A percentile compares a stretch with the other conserved stretches of the same genome.
Conservation (phyloP, 2,329 filamentous ascomycete genomes). For the Dactylellina cionopaga region DNA sequence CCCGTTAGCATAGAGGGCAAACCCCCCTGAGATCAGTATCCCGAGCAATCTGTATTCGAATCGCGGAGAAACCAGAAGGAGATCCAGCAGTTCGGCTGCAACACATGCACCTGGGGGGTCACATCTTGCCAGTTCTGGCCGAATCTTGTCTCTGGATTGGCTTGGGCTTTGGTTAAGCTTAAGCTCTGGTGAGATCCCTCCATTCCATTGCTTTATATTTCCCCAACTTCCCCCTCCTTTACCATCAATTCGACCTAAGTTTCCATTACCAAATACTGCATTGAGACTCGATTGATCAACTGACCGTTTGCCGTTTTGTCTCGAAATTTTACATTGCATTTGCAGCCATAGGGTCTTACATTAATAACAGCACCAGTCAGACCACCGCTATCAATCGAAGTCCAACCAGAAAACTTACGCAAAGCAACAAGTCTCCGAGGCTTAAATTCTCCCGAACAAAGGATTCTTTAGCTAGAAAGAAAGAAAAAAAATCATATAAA, state of each 20-base stretch:
- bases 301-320: constrained; percentile 29
- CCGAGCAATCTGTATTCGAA: constrained; percentile 15
- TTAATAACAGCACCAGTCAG: not conserved
- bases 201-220: constrained; percentile 23
- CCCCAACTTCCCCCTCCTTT: constrained; percentile 12
- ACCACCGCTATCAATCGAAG: constrained; percentile 11
- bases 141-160: not conserved
- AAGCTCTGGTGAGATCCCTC: constrained; percentile 15
- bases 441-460: constrained; percentile 36
- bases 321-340: constrained; percentile 34
- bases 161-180: constrained; percentile 15
- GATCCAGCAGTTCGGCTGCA: not conserved
- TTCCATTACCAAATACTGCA: constrained; percentile 39
- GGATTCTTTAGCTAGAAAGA: no score
- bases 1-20: not conserved
- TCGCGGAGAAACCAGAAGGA: constrained; percentile 21
- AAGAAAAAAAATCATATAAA: constrained; percentile 12
- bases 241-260: constrained; percentile 19
- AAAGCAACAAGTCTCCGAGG: constrained; percentile 30
- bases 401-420: constrained; percentile 7
- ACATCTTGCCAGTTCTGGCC: constrained; percentile 18
- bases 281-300: constrained; percentile 41
- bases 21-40: constrained; percentile 16
- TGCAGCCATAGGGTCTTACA: not conserved
- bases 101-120: constrained; percentile 14